Evolutionary conservation across 345 rosid species (phyloP).

Genomic region (Heritiera fomes): DNA sequence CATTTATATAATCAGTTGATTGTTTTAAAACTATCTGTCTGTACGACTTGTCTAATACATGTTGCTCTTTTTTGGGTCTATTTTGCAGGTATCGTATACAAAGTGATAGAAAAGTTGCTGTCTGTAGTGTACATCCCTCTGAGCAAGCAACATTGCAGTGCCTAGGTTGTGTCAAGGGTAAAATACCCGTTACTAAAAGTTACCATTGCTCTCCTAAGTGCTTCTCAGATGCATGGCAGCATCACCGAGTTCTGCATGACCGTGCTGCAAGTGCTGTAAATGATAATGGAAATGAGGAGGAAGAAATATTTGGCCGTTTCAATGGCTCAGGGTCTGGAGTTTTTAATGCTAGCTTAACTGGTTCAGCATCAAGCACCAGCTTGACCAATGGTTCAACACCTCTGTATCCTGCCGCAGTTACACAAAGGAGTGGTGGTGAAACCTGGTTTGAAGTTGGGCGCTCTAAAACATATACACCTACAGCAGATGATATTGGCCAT

Average conservation of each 20-base stretch:
- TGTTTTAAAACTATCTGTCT: neutral
- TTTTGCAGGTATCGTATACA: constrained; percentile 85
- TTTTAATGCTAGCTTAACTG: constrained; percentile 54
- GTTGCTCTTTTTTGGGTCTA: constrained; percentile 18
- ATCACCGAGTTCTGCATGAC: constrained; percentile 91
- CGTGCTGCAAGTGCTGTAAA: constrained; percentile 82
- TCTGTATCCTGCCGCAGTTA: constrained; percentile 62
- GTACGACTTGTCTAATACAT: neutral
- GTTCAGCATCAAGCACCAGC: constrained; percentile 63
- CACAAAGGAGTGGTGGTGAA: constrained; percentile 84
- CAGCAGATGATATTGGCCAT: constrained; percentile 89
- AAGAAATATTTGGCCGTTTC: constrained; percentile 81
- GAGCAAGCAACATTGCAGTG: constrained; percentile 90
- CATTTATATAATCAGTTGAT: neutral
- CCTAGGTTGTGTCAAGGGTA: constrained; percentile 83
- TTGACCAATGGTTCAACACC: constrained; percentile 75
- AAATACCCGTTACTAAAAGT: constrained; percentile 81
- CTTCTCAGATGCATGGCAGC: constrained; percentile 98
- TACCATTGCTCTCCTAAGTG: constrained; percentile 94
- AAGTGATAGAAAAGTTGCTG: constrained; percentile 81
- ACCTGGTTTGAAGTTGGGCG: constrained; percentile 95
- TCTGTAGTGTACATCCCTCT: constrained; percentile 93
- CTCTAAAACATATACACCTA: constrained; percentile 88
- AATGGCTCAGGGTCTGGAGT: constrained; percentile 79
- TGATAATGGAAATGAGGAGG: constrained; percentile 88